These are phyloP conservation scores for Davidsoniella virescens DNA, from an alignment of 2,329 filamentous ascomycete species.

Conservation along the genomic window DNA sequence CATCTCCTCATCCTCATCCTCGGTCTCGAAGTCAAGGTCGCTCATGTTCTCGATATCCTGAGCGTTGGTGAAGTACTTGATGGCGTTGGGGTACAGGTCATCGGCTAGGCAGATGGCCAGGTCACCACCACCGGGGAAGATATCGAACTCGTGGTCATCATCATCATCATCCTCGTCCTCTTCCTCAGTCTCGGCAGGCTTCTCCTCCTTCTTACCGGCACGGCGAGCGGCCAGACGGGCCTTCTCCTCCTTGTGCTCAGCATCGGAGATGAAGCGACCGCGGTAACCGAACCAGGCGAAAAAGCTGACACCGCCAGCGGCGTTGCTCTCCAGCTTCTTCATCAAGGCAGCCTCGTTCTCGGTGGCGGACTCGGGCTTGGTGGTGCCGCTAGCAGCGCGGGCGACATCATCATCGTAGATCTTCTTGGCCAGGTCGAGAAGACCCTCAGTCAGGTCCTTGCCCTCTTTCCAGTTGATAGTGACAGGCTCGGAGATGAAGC, in stretches of 20 bases:
- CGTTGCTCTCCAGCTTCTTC: slow-evolving; percentile 40
- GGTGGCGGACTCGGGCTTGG: slow-evolving; percentile 19
- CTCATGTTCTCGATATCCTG: slow-evolving; percentile 51
- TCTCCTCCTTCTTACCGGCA: slow-evolving; percentile 28
- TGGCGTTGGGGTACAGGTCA: slow-evolving; percentile 74
- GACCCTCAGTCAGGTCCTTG: slow-evolving; percentile 68
- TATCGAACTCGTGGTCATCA: slow-evolving; percentile 56
- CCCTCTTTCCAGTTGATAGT: slow-evolving; percentile 74
- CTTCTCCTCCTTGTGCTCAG: slow-evolving; percentile 51
- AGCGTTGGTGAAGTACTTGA: slow-evolving; percentile 84
- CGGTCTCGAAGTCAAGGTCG: slow-evolving; percentile 54
- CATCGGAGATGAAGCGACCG: slow-evolving; percentile 51
- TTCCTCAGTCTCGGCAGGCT: slow-evolving; percentile 30
- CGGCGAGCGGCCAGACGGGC: slow-evolving; percentile 28
- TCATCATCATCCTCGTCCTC: slow-evolving; percentile 39
- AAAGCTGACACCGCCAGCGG: slow-evolving; percentile 57
- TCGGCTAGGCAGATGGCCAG: slow-evolving; percentile 67
- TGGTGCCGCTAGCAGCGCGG: slow-evolving; percentile 24
- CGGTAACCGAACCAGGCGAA: slow-evolving; percentile 80
- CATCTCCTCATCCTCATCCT: slow-evolving; percentile 26
- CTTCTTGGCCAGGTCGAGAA: slow-evolving; percentile 57
- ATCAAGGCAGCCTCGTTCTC: slow-evolving; percentile 34
- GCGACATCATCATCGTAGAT: slow-evolving; percentile 48
- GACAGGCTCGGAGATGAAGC: slow-evolving; percentile 77
- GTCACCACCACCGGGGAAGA: slow-evolving; percentile 77